phyloP scores from a whole-genome alignment of 2,329 filamentous ascomycete species.

The Epichloe glyceriae region DNA sequence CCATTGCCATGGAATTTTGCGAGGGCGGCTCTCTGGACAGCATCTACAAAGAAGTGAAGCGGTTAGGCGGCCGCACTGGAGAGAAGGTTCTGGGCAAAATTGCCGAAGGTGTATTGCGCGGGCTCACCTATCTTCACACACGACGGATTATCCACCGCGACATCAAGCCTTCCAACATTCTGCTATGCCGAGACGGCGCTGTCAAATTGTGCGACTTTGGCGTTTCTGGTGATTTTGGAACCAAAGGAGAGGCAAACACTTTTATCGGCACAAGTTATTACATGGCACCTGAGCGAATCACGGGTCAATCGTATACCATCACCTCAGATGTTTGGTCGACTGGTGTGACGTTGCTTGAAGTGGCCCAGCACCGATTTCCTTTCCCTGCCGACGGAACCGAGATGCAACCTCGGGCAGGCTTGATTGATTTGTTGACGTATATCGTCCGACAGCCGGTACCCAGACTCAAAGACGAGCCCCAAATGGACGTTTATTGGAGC shows the following conservation, averaged over 20 bases:
- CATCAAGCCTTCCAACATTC: constrained; percentile 96
- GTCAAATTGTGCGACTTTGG: constrained; percentile 98
- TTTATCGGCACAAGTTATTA: constrained; percentile 99
- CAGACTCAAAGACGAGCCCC: constrained; percentile 87
- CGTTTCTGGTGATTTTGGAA: constrained; percentile 94
- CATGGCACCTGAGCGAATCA: constrained; percentile 97
- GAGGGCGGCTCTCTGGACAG: constrained; percentile 93
- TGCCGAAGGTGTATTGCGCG: constrained; percentile 85
- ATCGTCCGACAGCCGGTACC: constrained; percentile 94
- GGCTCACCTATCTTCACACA: constrained; percentile 86
- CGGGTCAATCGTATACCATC: constrained; percentile 94
- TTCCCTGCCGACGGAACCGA: constrained; percentile 95
- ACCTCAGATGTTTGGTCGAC: constrained; percentile 98
- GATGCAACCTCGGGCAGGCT: constrained; percentile 80
- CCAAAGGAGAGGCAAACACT: constrained; percentile 95
- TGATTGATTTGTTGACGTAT: constrained; percentile 93
- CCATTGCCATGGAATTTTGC: constrained; percentile 98
- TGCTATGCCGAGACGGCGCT: constrained; percentile 80
- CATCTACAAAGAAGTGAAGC: constrained; percentile 95
- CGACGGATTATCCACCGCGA: constrained; percentile 97
- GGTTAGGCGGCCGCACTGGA: constrained; percentile 83
- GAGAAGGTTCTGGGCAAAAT: constrained; percentile 97
- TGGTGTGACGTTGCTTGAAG: constrained; percentile 92
- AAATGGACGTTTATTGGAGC: constrained; percentile 83
- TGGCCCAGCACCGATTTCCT: constrained; percentile 96